Conservation (phyloP, 2,329 filamentous ascomycete genomes). For the Arthrobotrys pseudoclavata region DNA sequence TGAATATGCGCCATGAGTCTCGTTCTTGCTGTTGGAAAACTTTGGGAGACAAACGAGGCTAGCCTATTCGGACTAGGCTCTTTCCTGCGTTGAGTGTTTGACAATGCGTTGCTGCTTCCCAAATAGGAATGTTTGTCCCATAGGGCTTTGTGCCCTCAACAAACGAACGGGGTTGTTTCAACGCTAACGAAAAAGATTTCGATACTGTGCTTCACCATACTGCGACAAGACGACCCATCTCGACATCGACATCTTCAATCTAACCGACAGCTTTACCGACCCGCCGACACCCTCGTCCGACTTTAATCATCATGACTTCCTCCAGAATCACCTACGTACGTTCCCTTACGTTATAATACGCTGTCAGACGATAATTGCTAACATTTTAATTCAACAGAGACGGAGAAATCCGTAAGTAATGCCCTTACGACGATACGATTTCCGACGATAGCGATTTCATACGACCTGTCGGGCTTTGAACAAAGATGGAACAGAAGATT, state of each 20-base stretch:
- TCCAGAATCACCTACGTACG: slow-evolving; percentile 73
- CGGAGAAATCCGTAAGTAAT: slow-evolving; percentile 70
- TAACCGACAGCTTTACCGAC: slow-evolving; percentile 38
- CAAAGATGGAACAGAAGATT: slow-evolving; percentile 54
- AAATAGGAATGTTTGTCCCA: slow-evolving; percentile 44
- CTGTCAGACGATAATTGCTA: slow-evolving; percentile 64
- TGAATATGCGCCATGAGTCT: slow-evolving; percentile 49
- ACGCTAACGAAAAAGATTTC: slow-evolving; percentile 59
- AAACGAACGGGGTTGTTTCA: slow-evolving; percentile 33
- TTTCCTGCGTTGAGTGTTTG: slow-evolving; percentile 7
- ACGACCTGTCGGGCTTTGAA: slow-evolving; percentile 3
- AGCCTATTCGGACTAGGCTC: slow-evolving; percentile 2
- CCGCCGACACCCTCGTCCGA: slow-evolving; percentile 54
- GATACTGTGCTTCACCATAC: slow-evolving; percentile 32
- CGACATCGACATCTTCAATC: slow-evolving; percentile 54
- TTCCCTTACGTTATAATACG: slow-evolving; percentile 54
- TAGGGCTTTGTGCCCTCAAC: slow-evolving; percentile 49
- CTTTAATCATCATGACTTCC: slow-evolving; percentile 70
- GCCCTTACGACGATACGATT: slow-evolving; percentile 23
- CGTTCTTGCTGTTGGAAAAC: slow-evolving; percentile 32
- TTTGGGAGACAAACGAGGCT: slow-evolving; percentile 41
- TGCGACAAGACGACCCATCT: slow-evolving; percentile 56
- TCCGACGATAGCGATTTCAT: slow-evolving; percentile 14
- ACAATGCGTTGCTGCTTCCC: slow-evolving; percentile 2
- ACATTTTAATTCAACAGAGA: slow-evolving; percentile 67